Conservation (phyloP, 805 yeast genomes). For the Metschnikowia peoriensis region DNA sequence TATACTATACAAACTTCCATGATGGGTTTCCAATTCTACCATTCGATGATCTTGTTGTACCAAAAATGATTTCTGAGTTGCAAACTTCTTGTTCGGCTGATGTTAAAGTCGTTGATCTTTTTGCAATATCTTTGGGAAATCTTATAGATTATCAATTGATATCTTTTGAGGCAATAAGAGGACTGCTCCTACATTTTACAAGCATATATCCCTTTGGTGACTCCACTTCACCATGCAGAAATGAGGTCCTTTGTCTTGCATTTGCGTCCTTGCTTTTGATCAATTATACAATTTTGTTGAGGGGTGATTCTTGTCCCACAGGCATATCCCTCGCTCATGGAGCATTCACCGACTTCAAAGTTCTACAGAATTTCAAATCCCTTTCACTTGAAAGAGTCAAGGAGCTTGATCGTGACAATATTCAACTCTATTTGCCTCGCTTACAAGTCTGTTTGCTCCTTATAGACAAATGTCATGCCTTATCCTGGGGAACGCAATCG, state of each 20-base stretch:
- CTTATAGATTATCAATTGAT: constrained; percentile 35
- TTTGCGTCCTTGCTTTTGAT: constrained; percentile 35
- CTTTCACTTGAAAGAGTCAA: background rate
- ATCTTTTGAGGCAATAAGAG: constrained; percentile 32
- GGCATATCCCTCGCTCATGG: constrained; percentile 47
- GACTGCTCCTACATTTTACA: constrained; percentile 34
- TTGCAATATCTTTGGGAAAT: constrained; percentile 39
- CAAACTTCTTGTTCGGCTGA: constrained; percentile 24
- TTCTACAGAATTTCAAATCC: constrained; percentile 39
- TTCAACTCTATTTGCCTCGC: constrained; percentile 31
- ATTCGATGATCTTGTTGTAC: constrained; percentile 22
- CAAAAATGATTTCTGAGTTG: constrained; percentile 15
- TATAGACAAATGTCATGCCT: constrained; percentile 51
- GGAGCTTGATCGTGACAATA: constrained; percentile 10
- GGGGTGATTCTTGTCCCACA: constrained; percentile 59
- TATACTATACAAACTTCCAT: constrained; percentile 46
- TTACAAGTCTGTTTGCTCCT: constrained; percentile 46
- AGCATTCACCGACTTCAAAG: constrained; percentile 46
- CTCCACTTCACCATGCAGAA: background rate
- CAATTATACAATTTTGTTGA: constrained; percentile 55
- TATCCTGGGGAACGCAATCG: constrained; percentile 49
- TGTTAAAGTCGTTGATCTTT: constrained; percentile 37
- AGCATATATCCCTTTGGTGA: constrained; percentile 34
- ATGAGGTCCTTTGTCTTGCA: constrained; percentile 27
- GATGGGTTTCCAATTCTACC: constrained; percentile 47